phyloP scores from a whole-genome alignment of 768 basidiomycete species.

The Rubroboletus pulcherrimus region DNA sequence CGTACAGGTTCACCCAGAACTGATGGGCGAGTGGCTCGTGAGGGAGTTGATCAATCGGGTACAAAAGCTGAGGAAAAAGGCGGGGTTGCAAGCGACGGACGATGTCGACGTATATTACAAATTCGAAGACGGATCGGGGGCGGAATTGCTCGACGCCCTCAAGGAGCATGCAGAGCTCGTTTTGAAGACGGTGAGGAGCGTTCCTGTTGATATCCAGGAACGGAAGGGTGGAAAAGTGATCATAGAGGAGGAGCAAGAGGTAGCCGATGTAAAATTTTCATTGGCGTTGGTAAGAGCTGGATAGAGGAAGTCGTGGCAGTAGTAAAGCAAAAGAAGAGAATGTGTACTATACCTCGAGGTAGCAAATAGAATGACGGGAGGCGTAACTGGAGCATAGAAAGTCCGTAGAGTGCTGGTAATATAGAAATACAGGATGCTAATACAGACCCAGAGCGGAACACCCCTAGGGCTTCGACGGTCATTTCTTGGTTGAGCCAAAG shows the following conservation, averaged over 20 bases:
- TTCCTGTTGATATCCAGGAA: conserved; percentile 58
- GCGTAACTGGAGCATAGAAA: not conserved
- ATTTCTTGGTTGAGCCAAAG: conserved; percentile 85
- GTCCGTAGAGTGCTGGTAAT: conserved; percentile 2
- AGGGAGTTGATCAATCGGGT: conserved; percentile 90
- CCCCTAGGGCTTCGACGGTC: conserved; percentile 14
- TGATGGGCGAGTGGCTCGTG: conserved; percentile 83
- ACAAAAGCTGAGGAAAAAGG: conserved; percentile 94
- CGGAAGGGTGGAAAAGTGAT: conserved; percentile 50
- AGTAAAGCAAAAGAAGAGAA: not conserved
- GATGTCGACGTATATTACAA: conserved; percentile 85
- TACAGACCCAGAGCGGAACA: conserved; percentile 6
- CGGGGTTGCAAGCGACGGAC: conserved; percentile 91
- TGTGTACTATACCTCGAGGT: conserved; percentile 23
- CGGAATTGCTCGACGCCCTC: conserved; percentile 63
- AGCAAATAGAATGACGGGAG: not conserved
- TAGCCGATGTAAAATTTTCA: conserved; percentile 73
- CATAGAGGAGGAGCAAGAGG: conserved; percentile 84
- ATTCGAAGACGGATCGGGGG: conserved; percentile 67
- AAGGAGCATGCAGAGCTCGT: conserved; percentile 65
- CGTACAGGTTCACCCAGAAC: conserved; percentile 79
- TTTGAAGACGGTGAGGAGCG: conserved; percentile 66
- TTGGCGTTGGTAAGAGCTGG: conserved; percentile 55
- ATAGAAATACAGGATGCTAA: conserved; percentile 16
- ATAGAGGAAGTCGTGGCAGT: not conserved